These are phyloP conservation scores for Funneliformis caledonium DNA, from an alignment of 371 early-diverging fungal genomes.

Conservation along the genomic window DNA sequence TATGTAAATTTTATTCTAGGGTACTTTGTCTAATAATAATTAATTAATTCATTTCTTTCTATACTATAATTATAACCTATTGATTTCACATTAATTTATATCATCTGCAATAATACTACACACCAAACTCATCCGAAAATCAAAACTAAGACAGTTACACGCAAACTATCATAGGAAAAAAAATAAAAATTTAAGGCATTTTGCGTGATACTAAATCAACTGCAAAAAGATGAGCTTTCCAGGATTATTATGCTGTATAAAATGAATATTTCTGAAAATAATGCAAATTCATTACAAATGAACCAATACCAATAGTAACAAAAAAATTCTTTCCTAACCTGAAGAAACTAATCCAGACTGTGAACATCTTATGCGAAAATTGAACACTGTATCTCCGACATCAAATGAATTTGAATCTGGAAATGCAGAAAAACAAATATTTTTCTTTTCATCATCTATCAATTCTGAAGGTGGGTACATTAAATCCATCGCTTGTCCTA, in stretches of 20 bases:
- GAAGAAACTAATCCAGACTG: conserved; percentile 62
- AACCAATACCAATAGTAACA: neutral
- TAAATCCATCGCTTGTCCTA: conserved; percentile 89
- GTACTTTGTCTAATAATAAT: no score
- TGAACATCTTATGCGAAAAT: conserved; percentile 81
- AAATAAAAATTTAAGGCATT: conserved; percentile 39
- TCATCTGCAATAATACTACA: neutral
- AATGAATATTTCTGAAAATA: no score
- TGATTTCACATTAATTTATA: neutral
- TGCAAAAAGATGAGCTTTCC: no score
- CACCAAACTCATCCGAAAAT: no score
- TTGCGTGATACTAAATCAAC: no score
- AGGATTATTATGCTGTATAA: no score
- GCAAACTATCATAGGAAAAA: no score
- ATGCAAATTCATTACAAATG: no score
- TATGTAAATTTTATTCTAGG: no score
- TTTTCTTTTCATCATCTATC: conserved; percentile 75
- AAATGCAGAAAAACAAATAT: conserved; percentile 92
- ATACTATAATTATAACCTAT: neutral
- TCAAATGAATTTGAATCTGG: conserved; percentile 94
- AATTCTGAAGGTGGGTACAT: conserved; percentile 85
- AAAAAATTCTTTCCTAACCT: conserved; percentile 49
- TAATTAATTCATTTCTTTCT: no score
- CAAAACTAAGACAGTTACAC: no score
- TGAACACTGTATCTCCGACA: conserved; percentile 90